phyloP scores from a whole-genome alignment of 768 basidiomycete genomes.

The Russula brevipes region DNA sequence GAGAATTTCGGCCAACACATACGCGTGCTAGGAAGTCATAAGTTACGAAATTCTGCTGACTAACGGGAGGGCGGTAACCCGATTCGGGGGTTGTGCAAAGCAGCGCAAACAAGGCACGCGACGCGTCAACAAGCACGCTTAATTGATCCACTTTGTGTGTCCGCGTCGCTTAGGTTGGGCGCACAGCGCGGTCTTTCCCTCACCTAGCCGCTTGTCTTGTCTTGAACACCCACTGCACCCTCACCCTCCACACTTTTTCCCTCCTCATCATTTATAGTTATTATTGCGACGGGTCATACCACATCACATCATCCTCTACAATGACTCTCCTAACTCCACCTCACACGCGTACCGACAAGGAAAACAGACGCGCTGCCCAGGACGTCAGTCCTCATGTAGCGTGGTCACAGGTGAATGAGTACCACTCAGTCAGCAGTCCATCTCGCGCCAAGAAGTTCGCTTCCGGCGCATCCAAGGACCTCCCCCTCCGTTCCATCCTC shows the following conservation, averaged over 20 bases:
- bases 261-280: not conserved
- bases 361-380: slow-evolving; percentile 35
- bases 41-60: no score
- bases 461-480: slow-evolving; percentile 36
- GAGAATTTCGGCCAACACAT: no score
- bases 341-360: slow-evolving; percentile 52
- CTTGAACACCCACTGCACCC: not conserved
- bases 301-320: not conserved
- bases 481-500: slow-evolving; percentile 63
- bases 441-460: slow-evolving; percentile 17
- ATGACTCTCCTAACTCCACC: slow-evolving; percentile 61
- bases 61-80: not conserved
- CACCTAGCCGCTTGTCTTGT: not conserved
- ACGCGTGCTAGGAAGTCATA: no score
- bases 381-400: slow-evolving; percentile 37
- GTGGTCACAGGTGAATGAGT: slow-evolving; percentile 50
- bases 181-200: not conserved
- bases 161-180: not conserved
- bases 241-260: not conserved
- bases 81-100: slow-evolving; percentile 18
- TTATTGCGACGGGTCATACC: not conserved
- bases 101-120: slow-evolving; percentile 34
- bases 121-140: slow-evolving; percentile 41
- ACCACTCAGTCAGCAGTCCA: slow-evolving; percentile 38
- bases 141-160: slow-evolving; percentile 32